phyloP scores from a whole-genome alignment of 306 rosid genomes.

The Acacia confusa region DNA sequence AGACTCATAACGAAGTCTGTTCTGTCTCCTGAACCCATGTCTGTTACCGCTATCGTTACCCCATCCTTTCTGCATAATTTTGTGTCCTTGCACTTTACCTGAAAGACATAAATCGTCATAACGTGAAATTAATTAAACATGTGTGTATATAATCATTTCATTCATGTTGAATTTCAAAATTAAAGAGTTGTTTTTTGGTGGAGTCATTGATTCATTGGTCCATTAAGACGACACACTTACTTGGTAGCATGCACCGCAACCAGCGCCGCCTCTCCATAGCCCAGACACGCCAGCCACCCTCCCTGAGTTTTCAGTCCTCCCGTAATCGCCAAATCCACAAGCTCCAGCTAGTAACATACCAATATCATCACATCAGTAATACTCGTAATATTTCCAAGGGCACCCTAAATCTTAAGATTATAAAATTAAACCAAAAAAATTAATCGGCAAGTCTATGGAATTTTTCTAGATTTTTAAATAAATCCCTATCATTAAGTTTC shows the following conservation, averaged over 20 bases:
- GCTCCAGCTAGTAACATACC: constrained; percentile 58
- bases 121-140: not conserved
- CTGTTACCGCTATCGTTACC: constrained; percentile 37
- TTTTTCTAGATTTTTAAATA: too few species aligned
- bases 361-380: too few species aligned
- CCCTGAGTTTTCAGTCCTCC: constrained; percentile 70
- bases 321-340: constrained; percentile 80
- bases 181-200: too few species aligned
- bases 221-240: constrained; percentile 4
- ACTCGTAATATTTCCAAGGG: too few species aligned
- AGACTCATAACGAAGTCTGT: constrained; percentile 47
- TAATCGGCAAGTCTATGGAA: too few species aligned
- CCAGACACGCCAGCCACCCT: constrained; percentile 65
- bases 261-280: constrained; percentile 65
- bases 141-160: too few species aligned
- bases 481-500: too few species aligned
- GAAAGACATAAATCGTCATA: not conserved
- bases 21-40: constrained; percentile 45
- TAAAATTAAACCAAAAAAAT: too few species aligned
- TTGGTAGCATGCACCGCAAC: constrained; percentile 87
- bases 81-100: constrained; percentile 42
- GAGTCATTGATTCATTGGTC: not conserved
- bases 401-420: too few species aligned
- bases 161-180: not conserved
- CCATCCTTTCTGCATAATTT: not conserved